These are phyloP conservation scores for Nakazawaea peltata DNA, from an alignment of 805 yeast species.

Conservation along the genomic window DNA sequence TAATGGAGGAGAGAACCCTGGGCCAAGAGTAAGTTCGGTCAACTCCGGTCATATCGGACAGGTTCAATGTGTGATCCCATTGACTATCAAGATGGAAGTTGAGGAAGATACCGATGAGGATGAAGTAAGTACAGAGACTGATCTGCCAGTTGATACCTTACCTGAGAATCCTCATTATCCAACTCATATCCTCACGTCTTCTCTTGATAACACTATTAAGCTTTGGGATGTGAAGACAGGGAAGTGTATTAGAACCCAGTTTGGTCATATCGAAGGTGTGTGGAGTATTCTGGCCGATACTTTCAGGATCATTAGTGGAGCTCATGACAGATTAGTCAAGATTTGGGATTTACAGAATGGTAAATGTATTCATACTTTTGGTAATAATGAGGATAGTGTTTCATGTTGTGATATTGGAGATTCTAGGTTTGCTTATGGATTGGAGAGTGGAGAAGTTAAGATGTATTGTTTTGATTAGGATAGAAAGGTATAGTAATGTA, in stretches of 20 bases:
- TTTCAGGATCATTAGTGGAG: slow-evolving; percentile 88
- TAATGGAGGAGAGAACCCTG: slow-evolving; percentile 48
- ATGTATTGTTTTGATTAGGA: slow-evolving; percentile 75
- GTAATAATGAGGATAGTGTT: slow-evolving; percentile 55
- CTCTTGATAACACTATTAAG: slow-evolving; percentile 88
- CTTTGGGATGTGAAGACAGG: slow-evolving; percentile 88
- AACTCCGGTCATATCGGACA: slow-evolving; percentile 84
- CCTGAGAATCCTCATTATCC: slow-evolving; percentile 40
- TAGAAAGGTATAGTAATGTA: too few relatives aligned
- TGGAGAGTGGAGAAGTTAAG: slow-evolving; percentile 81
- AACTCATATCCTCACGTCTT: slow-evolving; percentile 78
- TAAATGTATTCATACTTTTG: slow-evolving; percentile 87
- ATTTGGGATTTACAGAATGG: slow-evolving; percentile 97
- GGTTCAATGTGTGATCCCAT: slow-evolving; percentile 86
- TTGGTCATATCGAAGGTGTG: slow-evolving; percentile 97
- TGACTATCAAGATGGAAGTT: slow-evolving; percentile 58
- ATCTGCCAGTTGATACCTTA: slow-evolving; percentile 6
- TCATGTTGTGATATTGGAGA: slow-evolving; percentile 81
- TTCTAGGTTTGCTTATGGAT: slow-evolving; percentile 82
- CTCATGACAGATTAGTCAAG: slow-evolving; percentile 83
- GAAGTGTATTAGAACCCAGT: slow-evolving; percentile 84
- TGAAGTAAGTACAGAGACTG: slow-evolving; percentile 3
- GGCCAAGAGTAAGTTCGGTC: too few relatives aligned
- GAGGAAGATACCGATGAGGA: slow-evolving; percentile 35
- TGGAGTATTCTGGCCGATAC: slow-evolving; percentile 97